Evolutionary conservation across 495 filamentous ascomycete species (phyloP), one percentile per base, ranked within the genome.

Genomic region (Hypoxylon cercidicola): DNA sequence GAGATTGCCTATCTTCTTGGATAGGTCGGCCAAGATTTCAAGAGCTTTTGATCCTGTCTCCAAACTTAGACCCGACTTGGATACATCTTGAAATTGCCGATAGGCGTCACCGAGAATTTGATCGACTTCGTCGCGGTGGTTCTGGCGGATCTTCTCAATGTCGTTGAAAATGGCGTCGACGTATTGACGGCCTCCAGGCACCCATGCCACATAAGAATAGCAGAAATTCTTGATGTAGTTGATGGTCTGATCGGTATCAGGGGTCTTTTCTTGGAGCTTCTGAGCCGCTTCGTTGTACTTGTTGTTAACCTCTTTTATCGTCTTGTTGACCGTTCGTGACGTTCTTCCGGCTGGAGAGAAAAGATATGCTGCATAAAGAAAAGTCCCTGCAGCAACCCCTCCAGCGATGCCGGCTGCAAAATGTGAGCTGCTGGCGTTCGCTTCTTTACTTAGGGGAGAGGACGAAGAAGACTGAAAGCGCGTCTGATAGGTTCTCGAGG

Each of bases 111-210:
- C 73, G 21, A 90, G 77, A 32, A 90, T 80, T 53, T 82, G 66
- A 64, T 90, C 84, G 19, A 89, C 86, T 65, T 90, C 88, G 0
- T 85, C 78, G 5, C 78, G 77, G 69, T 90, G 87, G 28, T 84
- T 82, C 44, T 82, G 70, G 19, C 82, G 78, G 28, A 90, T 77
- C 13, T 77, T 77, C 23, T 89, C 88, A 12, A 90, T 72, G 58
- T 90, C 87, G 30, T 86, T 75, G 69, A 91, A 90, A 2, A 79
- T 82, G 1, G 74, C 73, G 66, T 90, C 86, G 48, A 89, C 79
- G 63, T 86, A 87, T 15, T 75, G 72, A 10, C 81, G 79, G 3
- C 81, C 88, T n/a, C 88, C 89, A 3, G 89, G 89, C 30, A 91
- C 82, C 76, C 87, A 87, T n/a, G 71, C 76, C 2, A 85, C 84